Conservation (phyloP, 768 basidiomycete species). For the Lyophyllum decastes region DNA sequence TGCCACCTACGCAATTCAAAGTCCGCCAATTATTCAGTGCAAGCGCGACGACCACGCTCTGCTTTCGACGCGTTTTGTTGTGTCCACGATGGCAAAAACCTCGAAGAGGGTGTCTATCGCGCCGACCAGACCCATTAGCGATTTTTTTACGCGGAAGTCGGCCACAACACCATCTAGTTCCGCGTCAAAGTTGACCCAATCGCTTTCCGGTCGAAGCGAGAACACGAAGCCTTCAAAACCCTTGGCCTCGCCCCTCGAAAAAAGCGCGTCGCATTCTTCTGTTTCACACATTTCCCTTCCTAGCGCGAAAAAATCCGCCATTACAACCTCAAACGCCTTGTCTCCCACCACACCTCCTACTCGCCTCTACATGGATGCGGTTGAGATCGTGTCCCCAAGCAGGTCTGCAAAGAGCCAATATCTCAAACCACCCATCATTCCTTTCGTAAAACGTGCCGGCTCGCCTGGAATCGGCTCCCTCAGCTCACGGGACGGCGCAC, state of each 20-base stretch:
- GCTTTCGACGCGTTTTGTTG: conserved; percentile 11
- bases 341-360: conserved; percentile 5
- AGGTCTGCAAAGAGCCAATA: conserved; percentile 9
- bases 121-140: conserved; percentile 38
- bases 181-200: conserved; percentile 7
- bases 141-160: conserved; percentile 44
- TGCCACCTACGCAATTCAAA: conserved; percentile 1
- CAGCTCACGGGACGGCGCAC: background rate
- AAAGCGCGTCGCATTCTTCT: conserved; percentile 11
- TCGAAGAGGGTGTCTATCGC: conserved; percentile 26
- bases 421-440: conserved; percentile 6
- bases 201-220: conserved; percentile 12
- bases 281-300: background rate
- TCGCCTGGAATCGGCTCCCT: conserved; percentile 1
- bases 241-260: conserved; percentile 1
- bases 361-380: conserved; percentile 13
- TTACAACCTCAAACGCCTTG: conserved; percentile 21
- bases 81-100: conserved; percentile 29
- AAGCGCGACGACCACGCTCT: background rate
- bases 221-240: conserved; percentile 3
- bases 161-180: conserved; percentile 12
- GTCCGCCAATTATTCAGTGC: conserved; percentile 4
- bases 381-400: conserved; percentile 23
- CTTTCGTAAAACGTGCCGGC: conserved; percentile 3
- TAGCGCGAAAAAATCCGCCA: conserved; percentile 13